Evolutionary conservation across 352 stramenopile species (phyloP), one percentile per base, ranked within the genome.

Genomic region (Pythium brassicae): DNA sequence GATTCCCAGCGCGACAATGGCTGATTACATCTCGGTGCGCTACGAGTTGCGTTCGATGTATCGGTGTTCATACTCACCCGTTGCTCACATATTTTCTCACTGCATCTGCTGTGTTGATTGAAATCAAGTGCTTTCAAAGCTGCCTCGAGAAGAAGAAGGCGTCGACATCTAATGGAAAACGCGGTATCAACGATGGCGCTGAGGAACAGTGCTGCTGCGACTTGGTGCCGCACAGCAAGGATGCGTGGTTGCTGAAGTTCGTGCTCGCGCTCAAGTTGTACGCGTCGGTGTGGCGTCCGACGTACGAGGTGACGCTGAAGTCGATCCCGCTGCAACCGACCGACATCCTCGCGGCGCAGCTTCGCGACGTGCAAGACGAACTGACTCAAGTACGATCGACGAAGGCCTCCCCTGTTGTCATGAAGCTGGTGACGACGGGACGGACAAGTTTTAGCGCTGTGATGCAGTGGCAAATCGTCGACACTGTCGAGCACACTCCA

Each of bases 351-450:
- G 40, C 40, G 9, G 52, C 52, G 1, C 52, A 58, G n/a, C n/a
- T 58, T n/a, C 52, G 52, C 40, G 42, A 58, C 10, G 0, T 51
- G 11, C 52, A 58, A 43, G 52, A 50, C 27, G 52, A 58, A 27
- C 2, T 58, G 19, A 19, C 14, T 29, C 19, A 25, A 8, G 11
- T 57, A 15, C 52, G 39, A 23, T 8, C 3, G 19, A 11, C 8
- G 20, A 26, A 40, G 20, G 15, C 1, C 3, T 4, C 11, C 4
- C 11, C 32, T n/a, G 11, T 22, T 17, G 20, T 3, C 4, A 26
- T 46, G 20, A 17, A 34, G 20, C 20, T 46, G 3, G 4, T 25
- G 48, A 11, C 4, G 10, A 32, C 29, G 6, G 4, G 4, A 10
- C 27, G 3, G 12, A 47, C 20, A 3, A 12, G 3, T 8, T 1